Evolutionary conservation across 306 rosid genomes (phyloP), one percentile per base, ranked within the genome.

Genomic region (Cajanus cajan): DNA sequence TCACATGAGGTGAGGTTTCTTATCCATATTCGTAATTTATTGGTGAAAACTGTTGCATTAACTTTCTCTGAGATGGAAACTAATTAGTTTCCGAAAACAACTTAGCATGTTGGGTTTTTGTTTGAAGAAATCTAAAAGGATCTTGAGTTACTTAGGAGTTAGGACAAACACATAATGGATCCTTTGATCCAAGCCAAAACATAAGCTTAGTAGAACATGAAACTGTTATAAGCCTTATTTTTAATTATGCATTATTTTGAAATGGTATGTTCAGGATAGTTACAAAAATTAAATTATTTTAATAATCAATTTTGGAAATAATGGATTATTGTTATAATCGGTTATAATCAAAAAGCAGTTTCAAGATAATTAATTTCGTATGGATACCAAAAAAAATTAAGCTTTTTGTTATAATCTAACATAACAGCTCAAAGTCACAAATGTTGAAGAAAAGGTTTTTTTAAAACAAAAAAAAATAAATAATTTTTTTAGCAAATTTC

Each of bases 1-100:
- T 93, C 97, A 15, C 87, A 85, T 75, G 99, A 96, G 99, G 99
- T 86, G 31, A 76, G 83, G 68, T 76, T 80, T 70, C 78, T 37
- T 68, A 22, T 69, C 73, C 41, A 70, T 13, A 37, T 61, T 48
- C 24, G 44, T 16, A 73, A 13, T 15, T 28, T 57, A 63, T 41
- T 73, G 64, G 59, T 41, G 68, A 50, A 18, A 73, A 19, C 74
- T 76, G 51, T 73, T 58, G 80, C 51, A n/a, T 48, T 11, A 15
- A 0, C 55, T 44, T 33, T 43, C 18, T 25, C 28, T 18, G 0
- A 52, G 73, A 70, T 50, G 47, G 54, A 8, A 67, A 67, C 9
- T 24, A 58, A 57, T 68, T 12, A 4, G 33, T 39, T 58, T 47
- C 16, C 22, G 5, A 18, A 55, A 44, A 8, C 55, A 43, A 25